Evolutionary conservation across 1,139 yeast species (phyloP), one percentile per base, ranked within the genome.

Genomic region (Pichiaceae sp.): DNA sequence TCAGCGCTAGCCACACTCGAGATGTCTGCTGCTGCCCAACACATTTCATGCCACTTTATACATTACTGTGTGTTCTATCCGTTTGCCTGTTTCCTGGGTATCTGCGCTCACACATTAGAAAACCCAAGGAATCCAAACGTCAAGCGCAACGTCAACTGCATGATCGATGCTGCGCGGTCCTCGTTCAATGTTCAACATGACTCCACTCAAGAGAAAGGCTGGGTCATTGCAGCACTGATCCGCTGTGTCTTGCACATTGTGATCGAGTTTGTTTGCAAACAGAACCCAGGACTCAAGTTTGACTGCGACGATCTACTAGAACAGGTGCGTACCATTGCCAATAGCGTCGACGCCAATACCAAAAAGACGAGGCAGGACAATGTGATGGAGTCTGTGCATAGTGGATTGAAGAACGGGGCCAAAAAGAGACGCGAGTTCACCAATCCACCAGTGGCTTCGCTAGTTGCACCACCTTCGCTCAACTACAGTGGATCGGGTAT

Each of bases 1-100:
- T 48, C 57, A 8, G 52, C 56, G 4, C 39, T 60, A 28, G 32
- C 42, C 3, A 46, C 55, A 9, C 33, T 57, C n/a, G n/a, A n/a
- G n/a, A n/a, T n/a, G n/a, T 8, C 8, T 8, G 28, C 8, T 25
- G 7, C 7, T 15, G 8, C 8, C 8, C 18, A 35, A 32, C 16
- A 18, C 51, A 20, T 36, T 40, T 32, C 20, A 37, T 14, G 41
- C 46, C 38, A 38, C 25, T 49, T 41, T 33, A 41, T 46, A 3
- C 43, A 43, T 23, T 48, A 46, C 34, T 42, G 46, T 24, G 29
- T 46, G 2, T 54, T 47, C 39, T 56, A 48, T 34, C 54, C 59
- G 14, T 52, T 56, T 32, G 42, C 53, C 42, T 56, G 59, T 3
- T 53, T 45, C 35, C 36, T 57, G 27, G 40, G 54, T 2, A 32